Base-by-base conservation (phyloP, 2,329 filamentous ascomycete species). In the Stemphylium beticola region DNA sequence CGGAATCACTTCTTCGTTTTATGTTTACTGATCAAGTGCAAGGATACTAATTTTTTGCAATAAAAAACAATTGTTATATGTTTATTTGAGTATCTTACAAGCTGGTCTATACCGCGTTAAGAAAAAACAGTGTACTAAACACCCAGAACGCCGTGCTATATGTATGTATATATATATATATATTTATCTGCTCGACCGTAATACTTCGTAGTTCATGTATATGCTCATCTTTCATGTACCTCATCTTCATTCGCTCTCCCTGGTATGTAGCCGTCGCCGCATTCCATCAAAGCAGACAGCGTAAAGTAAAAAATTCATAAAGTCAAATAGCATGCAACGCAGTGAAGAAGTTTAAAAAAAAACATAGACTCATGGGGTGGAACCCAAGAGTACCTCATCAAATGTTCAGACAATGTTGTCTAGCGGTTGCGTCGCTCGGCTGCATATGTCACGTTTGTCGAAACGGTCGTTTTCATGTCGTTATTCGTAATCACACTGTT, bases 401-500 rank as follows among this genome's bases (percentile, higher is more conserved):
- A 36, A 24, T n/a, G n/a, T 18, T 18, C 9, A 38, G 29, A 20
- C 17, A 17, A 40, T 24, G 26, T 15, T 36, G 18, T 36, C 18
- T 49, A 54, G 45, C 49, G 41, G 18, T 31, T 36, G 24, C 46
- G 31, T 20, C 52, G 36, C 18, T 49, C 45, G 41, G 41, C 31
- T 40, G 43, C n/a, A 26, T 47, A 52, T 36, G 43, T 31, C 29
- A 50, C 45, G 29, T 53, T 49, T n/a, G 38, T 54, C 31, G 48
- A 45, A 40, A 57, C 48, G 18, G 36, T 52, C 48, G 53, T 55
- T 33, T 52, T 52, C 37, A 52, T 41, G 20, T 55, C 53, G 24
- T 49, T 44, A 49, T 40, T 54, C 37, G 53, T 55, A 42, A 55
- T 20, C 40, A 55, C 37, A 47, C 53, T 55, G 18, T 46, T 52